Evolutionary conservation across 148 eudicot genomes (phyloP), one percentile per base, ranked within the genome.

Genomic region (Mesembryanthemum crystallinum): DNA sequence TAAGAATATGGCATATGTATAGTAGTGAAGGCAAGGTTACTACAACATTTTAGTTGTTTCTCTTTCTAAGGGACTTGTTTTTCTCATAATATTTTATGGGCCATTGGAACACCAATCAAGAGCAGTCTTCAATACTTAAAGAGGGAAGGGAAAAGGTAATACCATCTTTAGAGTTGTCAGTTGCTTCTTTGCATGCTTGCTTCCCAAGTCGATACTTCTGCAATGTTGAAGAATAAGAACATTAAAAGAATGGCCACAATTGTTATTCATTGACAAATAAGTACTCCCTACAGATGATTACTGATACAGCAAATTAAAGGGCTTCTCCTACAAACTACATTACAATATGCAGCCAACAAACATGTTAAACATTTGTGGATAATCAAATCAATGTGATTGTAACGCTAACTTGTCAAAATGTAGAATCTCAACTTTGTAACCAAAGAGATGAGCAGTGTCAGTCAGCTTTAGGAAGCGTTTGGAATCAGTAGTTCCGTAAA

Each of bases 191-290:
- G 83, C 66, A 69, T 68, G 81, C 42, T 77, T 80, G 86, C 81
- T 78, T 83, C 49, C 86, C 86, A 71, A 83, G 65, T 71, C 86
- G 77, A 67, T 77, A 83, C 51, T 83, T 83, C 86, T 83, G 81
- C 81, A 71, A 74, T 29, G 73, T 45, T 37, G 52, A 59, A 51
- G 58, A 28, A 62, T 64, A 49, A 77, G 62, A 55, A 35, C 52
- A 73, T 61, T 12, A 72, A 24, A 9, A 49, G 20, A 54, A 1
- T n/a, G n/a, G n/a, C n/a, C n/a, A n/a, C n/a, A n/a, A n/a, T n/a
- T n/a, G n/a, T n/a, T n/a, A n/a, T n/a, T n/a, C n/a, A n/a, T n/a
- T n/a, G n/a, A n/a, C n/a, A n/a, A n/a, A n/a, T n/a, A n/a, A n/a
- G n/a, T n/a, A n/a, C n/a, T n/a, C n/a, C n/a, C n/a, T n/a, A 54